Percentiles rank a stretch among this genome's conserved stretches.
Evolutionary conservation across 148 eudicot species (phyloP).

Genomic region (Mesembryanthemum crystallinum): DNA sequence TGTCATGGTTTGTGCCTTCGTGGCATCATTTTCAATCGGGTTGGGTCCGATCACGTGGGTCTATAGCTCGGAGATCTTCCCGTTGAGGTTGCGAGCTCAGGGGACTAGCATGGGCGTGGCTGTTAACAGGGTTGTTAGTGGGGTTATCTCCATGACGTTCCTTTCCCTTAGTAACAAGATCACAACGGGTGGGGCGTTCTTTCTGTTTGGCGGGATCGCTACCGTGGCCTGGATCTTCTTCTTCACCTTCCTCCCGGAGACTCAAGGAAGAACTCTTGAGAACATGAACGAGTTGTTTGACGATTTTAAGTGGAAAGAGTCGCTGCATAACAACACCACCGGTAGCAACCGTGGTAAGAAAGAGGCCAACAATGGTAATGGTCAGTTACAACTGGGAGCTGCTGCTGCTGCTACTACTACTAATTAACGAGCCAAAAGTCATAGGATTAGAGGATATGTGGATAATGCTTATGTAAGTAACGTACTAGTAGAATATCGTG

Average conservation of each 20-base stretch:
- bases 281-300: slow-evolving; percentile 57
- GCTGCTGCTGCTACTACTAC: not conserved
- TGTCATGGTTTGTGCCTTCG: slow-evolving; percentile 36
- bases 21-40: slow-evolving; percentile 64
- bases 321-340: slow-evolving; percentile 25
- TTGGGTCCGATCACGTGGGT: slow-evolving; percentile 80
- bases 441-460: slow-evolving; percentile 12
- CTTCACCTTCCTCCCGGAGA: slow-evolving; percentile 57
- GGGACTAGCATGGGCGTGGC: slow-evolving; percentile 54
- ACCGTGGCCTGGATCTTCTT: slow-evolving; percentile 46
- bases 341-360: not conserved
- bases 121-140: slow-evolving; percentile 52
- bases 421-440: not conserved
- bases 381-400: slow-evolving; percentile 25
- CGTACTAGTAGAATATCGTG: not conserved
- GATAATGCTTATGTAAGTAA: not conserved
- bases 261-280: slow-evolving; percentile 65
- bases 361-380: slow-evolving; percentile 1
- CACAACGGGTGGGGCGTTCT: slow-evolving; percentile 67
- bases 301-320: slow-evolving; percentile 44
- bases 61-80: slow-evolving; percentile 74
- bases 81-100: slow-evolving; percentile 60
- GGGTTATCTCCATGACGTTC: slow-evolving; percentile 51
- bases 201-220: slow-evolving; percentile 42
- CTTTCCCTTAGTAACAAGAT: slow-evolving; percentile 44